Evolutionary conservation across 768 basidiomycete species (phyloP).

Genomic region (Chalciporus piperatus): DNA sequence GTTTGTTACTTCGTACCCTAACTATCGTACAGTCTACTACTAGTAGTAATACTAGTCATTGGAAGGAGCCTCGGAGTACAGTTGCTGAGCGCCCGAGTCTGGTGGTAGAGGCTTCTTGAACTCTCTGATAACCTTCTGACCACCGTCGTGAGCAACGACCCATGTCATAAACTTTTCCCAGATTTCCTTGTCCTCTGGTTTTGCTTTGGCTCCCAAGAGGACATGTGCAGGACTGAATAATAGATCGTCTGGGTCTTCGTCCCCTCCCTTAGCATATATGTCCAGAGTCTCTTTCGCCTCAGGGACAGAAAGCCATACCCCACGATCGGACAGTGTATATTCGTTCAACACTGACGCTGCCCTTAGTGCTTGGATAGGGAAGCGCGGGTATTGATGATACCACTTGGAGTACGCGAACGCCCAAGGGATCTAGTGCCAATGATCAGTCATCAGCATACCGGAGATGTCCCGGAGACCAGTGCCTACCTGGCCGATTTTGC

Average conservation of each 20-base stretch:
- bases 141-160: slow-evolving; percentile 39
- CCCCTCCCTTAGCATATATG: slow-evolving; percentile 42
- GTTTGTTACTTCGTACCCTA: slow-evolving; percentile 13
- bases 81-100: slow-evolving; percentile 17
- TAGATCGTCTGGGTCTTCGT: slow-evolving; percentile 36
- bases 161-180: slow-evolving; percentile 43
- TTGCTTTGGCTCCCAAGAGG: slow-evolving; percentile 34
- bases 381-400: slow-evolving; percentile 58
- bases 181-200: slow-evolving; percentile 25
- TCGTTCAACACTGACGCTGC: slow-evolving; percentile 48
- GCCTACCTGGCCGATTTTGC: slow-evolving; percentile 45
- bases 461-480: slow-evolving; percentile 1
- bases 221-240: slow-evolving; percentile 50
- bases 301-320: slow-evolving; percentile 46
- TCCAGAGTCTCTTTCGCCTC: slow-evolving; percentile 31
- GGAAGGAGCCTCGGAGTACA: slow-evolving; percentile 33
- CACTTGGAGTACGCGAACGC: slow-evolving; percentile 49
- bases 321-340: slow-evolving; percentile 54
- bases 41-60: too few relatives aligned
- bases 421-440: slow-evolving; percentile 48
- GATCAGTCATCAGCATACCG: not conserved
- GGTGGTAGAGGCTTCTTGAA: slow-evolving; percentile 32
- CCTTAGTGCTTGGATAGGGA: slow-evolving; percentile 46
- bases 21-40: not conserved
- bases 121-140: slow-evolving; percentile 40